Base-by-base conservation (phyloP, 2,329 filamentous ascomycete genomes). In the Cordyceps farinosa region DNA sequence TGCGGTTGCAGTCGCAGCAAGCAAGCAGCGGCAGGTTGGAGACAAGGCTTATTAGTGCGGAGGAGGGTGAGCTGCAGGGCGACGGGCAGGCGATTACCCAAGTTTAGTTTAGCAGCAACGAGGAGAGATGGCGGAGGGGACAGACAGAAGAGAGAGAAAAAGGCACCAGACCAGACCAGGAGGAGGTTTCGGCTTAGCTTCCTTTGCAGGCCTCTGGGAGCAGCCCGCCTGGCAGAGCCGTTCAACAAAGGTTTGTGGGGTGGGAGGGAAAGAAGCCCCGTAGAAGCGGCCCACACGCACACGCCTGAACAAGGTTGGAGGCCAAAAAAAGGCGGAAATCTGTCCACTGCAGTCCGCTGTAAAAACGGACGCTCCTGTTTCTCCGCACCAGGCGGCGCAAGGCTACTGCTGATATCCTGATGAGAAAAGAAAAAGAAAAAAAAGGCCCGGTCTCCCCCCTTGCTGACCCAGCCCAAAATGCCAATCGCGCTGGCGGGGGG, bases 121-220 rank as follows among this genome's bases (percentile, higher is more conserved):
- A 45, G 2, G 53, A 45, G 17, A 34, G 53, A 32, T 22, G 22
- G 22, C 22, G 22, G 22, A 22, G 22, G 22, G 22, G 22, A 22
- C 22, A 22, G 22, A 22, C 22, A 17, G n/a, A 56, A 38, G 55
- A 48, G 42, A 30, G 40, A 27, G 32, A 22, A 36, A 42, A 29
- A 22, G n/a, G 38, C 7, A 40, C 7, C 38, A 40, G 38, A 22
- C 11, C 34, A 42, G 30, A 56, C 34, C 51, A 53, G 10, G 53
- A 56, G 40, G 53, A 56, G 40, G 53, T 45, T 56, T 44, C 29
- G 38, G 40, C 32, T 40, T 38, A 54, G 51, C 38, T 54, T 29
- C 30, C 8, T 30, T 55, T 55, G 52, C 52, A 55, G 52, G 52
- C 15, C 27, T 30, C 51, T 30, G 13, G 51, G 22, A 54, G n/a